Evolutionary conservation across 2,329 filamentous ascomycete genomes (phyloP).

Genomic region (Calonectria hawksworthii): DNA sequence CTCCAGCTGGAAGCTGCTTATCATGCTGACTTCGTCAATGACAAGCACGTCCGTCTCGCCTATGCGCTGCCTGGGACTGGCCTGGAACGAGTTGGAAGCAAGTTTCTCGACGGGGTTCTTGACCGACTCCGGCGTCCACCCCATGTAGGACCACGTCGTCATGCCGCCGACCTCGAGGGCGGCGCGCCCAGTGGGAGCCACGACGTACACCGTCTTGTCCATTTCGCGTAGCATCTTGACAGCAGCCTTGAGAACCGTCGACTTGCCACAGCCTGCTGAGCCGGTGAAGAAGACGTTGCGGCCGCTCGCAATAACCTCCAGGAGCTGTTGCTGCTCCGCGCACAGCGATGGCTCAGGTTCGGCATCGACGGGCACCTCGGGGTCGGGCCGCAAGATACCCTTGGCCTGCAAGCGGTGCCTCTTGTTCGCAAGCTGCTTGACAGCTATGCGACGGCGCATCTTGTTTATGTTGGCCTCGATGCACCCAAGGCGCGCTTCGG

Average conservation of each 20-base stretch:
- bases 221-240: conserved; percentile 23
- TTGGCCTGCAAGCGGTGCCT: neutral
- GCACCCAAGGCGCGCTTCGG: too few relatives aligned
- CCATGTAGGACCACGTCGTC: conserved; percentile 70
- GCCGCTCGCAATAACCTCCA: conserved; percentile 63
- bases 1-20: conserved; percentile 61
- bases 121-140: conserved; percentile 61
- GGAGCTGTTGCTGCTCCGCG: conserved; percentile 41
- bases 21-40: conserved; percentile 78
- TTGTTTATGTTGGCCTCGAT: too few relatives aligned
- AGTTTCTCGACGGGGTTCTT: conserved; percentile 36
- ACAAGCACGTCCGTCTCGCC: conserved; percentile 66
- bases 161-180: conserved; percentile 69
- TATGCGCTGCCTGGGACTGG: conserved; percentile 52
- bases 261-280: conserved; percentile 64
- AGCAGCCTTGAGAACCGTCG: conserved; percentile 43
- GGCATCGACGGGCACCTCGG: neutral
- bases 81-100: accelerated
- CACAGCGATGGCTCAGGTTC: conserved; percentile 23
- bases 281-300: conserved; percentile 76
- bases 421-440: neutral
- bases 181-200: conserved; percentile 72
- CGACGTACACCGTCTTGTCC: conserved; percentile 58
- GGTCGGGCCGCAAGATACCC: neutral
- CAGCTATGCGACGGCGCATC: too few relatives aligned